A percentile compares a stretch with the other conserved stretches of the same genome.
phyloP scores from a whole-genome alignment of 1,139 yeast species.

The Candida tropicalis region DNA sequence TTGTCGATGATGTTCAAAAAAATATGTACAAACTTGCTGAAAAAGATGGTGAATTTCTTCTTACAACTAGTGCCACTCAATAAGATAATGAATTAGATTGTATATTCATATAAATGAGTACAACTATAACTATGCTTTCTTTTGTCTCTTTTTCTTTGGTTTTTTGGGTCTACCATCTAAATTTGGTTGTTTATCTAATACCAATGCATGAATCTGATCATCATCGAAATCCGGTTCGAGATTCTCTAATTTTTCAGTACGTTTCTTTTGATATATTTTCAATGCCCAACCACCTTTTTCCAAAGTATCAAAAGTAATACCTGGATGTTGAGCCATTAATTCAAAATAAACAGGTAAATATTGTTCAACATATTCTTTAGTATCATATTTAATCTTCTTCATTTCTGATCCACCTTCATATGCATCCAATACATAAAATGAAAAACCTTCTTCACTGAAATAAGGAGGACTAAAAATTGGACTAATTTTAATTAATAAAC shows the following conservation, averaged over 20 bases:
- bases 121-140: constrained; percentile 1
- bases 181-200: constrained; percentile 7
- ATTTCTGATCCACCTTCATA: constrained; percentile 22
- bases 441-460: constrained; percentile 51
- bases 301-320: constrained; percentile 21
- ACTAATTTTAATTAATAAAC: constrained; percentile 29
- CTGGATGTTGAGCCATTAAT: constrained; percentile 16
- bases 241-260: constrained; percentile 28
- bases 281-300: constrained; percentile 46
- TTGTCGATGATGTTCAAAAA: constrained; percentile 34
- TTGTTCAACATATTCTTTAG: constrained; percentile 45
- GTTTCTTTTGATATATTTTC: constrained; percentile 30
- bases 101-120: constrained; percentile 17
- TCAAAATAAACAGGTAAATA: constrained; percentile 28
- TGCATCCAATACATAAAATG: constrained; percentile 36
- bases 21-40: constrained; percentile 25
- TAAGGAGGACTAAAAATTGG: constrained; percentile 41
- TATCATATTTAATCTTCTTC: constrained; percentile 41
- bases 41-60: constrained; percentile 28
- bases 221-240: constrained; percentile 25
- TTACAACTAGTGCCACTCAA: neutral
- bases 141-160: constrained; percentile 10
- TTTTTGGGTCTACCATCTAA: constrained; percentile 1
- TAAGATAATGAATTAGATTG: constrained; percentile 25
- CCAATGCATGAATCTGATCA: constrained; percentile 13